Evolutionary conservation across 2,329 filamentous ascomycete species (phyloP).

Genomic region (Cladophialophora yegresii): DNA sequence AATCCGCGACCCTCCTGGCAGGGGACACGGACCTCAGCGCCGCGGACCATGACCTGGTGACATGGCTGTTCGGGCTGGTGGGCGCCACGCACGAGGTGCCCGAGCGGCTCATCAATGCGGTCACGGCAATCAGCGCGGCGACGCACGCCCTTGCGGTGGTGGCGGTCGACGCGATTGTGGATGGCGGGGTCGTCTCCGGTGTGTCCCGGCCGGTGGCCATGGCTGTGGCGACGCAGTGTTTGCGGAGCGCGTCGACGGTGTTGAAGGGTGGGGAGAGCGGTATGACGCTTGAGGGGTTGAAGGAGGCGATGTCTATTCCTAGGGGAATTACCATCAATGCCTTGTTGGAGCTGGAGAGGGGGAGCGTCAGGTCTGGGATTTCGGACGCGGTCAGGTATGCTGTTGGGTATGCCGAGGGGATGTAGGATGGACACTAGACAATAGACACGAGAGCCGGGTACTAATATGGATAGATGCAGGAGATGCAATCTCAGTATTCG

Average conservation of each 20-base stretch:
- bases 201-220: constrained; percentile 53
- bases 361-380: constrained; percentile 31
- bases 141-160: constrained; percentile 36
- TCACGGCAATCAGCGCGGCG: constrained; percentile 56
- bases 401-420: constrained; percentile 8
- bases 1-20: constrained; percentile 55
- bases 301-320: constrained; percentile 54
- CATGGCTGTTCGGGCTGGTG: constrained; percentile 1
- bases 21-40: constrained; percentile 48
- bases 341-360: constrained; percentile 51
- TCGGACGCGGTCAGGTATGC: constrained; percentile 12
- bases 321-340: constrained; percentile 56
- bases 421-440: neutral
- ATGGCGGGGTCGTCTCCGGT: constrained; percentile 57
- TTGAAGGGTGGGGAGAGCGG: constrained; percentile 7
- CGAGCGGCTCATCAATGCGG: constrained; percentile 57
- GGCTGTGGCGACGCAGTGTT: constrained; percentile 51
- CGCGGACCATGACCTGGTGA: constrained; percentile 26
- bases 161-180: constrained; percentile 51
- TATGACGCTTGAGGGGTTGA: constrained; percentile 44
- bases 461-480: too few species aligned
- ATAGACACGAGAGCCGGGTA: neutral
- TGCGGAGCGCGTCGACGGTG: constrained; percentile 39
- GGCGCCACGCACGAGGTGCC: constrained; percentile 48
- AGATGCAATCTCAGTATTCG: too few species aligned